Conservation (phyloP, 352 stramenopile species). For the Blastocystis sp. region DNA sequence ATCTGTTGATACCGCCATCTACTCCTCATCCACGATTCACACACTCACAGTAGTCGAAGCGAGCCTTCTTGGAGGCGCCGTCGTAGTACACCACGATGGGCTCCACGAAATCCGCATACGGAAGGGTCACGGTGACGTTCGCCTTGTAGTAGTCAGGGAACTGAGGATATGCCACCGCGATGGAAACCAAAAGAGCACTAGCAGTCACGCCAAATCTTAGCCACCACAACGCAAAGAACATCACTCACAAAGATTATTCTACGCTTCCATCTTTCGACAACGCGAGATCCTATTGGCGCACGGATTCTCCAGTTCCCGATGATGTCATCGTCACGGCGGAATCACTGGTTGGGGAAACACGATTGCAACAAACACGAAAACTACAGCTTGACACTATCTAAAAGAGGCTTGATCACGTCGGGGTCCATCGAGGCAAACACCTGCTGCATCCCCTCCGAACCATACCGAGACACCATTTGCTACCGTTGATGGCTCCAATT, state of each 20-base stretch:
- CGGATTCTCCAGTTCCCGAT: not conserved
- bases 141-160: constrained; percentile 83
- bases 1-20: constrained; percentile 69
- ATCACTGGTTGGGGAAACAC: not conserved
- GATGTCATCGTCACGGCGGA: not conserved
- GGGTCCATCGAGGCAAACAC: not conserved
- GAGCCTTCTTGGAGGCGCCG: constrained; percentile 69
- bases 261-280: too few relatives aligned
- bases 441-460: not conserved
- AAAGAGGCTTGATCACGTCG: not conserved
- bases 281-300: not conserved
- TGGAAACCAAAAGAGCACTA: constrained; percentile 46
- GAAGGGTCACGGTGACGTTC: constrained; percentile 82
- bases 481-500: not conserved
- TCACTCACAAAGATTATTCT: constrained; percentile 25
- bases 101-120: constrained; percentile 83
- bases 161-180: constrained; percentile 72
- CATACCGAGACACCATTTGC: not conserved
- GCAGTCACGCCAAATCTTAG: not conserved
- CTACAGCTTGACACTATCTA: not conserved
- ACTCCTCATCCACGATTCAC: constrained; percentile 65
- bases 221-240: constrained; percentile 18
- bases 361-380: not conserved
- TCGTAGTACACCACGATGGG: constrained; percentile 84
- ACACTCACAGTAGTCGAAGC: constrained; percentile 56